Base-by-base conservation (phyloP, 2,329 filamentous ascomycete species). In the Biscogniauxia marginata region DNA sequence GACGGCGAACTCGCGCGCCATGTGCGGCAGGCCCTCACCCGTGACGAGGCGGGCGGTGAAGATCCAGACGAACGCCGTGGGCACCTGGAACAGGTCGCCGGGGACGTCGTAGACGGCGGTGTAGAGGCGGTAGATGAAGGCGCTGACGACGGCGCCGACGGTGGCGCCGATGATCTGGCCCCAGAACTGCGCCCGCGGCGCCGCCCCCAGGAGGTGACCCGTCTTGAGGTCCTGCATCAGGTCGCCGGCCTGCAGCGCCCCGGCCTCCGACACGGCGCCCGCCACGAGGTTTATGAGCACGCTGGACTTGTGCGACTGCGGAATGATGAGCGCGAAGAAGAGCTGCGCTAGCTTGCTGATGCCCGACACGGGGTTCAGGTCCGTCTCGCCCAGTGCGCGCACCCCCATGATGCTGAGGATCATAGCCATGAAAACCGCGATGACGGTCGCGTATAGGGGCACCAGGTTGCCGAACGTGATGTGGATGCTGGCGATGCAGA, bases 181-280 rank as follows among this genome's bases (percentile, higher is more conserved):
- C 81, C 91, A 97, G 71, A 99, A 99, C 68, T 99, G 95, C 0
- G 95, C 95, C 65, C 90, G 95, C 0, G 95, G 95, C 3, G 91
- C 90, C 0, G 95, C 95, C 9, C 93, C 93, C 0, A 99, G 82
- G 0, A 99, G 77, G 72, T 99, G 93, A 0, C 95, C 95, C 0
- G 95, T 97, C 73, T 99, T 99, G 24, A 99, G 82, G 70, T 99
- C 95, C 71, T 99, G 95, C 83, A 99, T 90, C 54, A 99, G 84
- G 72, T 99, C 95, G 7, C 95, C 95, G 2, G 95, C 93, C 77
- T 99, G 95, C 4, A 98, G 79, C 3, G 95, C 95, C 4, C 95
- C 89, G 3, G 87, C 86, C 72, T 93, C 89, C 9, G 85, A 89
- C 24, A 99, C 87, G 0, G 95, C 95, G 7, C 95, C 95, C 0